phyloP scores from a whole-genome alignment of 2,329 filamentous ascomycete species.

The Fusarium sarcochroum region DNA sequence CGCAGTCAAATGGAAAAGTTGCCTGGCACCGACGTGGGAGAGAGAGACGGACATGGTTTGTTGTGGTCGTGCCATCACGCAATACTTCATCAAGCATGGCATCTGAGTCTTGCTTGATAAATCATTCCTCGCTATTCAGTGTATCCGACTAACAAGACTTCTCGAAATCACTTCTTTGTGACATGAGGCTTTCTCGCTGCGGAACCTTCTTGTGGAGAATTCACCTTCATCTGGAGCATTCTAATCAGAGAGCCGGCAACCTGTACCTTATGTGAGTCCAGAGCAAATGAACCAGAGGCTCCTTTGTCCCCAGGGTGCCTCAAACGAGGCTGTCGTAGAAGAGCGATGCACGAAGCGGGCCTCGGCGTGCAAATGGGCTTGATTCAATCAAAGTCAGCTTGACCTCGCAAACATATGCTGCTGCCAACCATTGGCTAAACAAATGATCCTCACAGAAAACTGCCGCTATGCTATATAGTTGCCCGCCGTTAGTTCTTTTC shows the following conservation, averaged over 20 bases:
- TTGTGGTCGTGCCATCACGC: not conserved
- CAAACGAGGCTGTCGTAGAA: not conserved
- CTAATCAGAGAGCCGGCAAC: not conserved
- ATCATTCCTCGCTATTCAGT: not conserved
- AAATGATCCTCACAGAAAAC: not conserved
- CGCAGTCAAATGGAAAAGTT: not conserved
- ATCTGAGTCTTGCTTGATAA: not conserved
- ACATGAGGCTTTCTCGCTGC: not conserved
- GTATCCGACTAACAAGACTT: not conserved
- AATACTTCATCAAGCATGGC: not conserved
- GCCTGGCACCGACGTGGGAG: conserved; percentile 1
- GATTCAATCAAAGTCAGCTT: not conserved
- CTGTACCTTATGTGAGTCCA: not conserved
- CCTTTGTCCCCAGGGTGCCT: not conserved
- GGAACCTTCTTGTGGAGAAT: not conserved
- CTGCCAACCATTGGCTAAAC: not conserved
- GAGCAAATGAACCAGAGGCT: not conserved
- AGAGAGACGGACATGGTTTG: conserved; percentile 1
- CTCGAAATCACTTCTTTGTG: not conserved
- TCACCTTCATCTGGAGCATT: not conserved
- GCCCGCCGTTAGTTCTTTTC: not conserved
- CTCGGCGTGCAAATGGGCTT: not conserved
- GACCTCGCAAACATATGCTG: not conserved
- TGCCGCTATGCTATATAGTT: not conserved
- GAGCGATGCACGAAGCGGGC: not conserved